Evolutionary conservation across 768 basidiomycete species (phyloP).

Genomic region (Suillus subluteus): DNA sequence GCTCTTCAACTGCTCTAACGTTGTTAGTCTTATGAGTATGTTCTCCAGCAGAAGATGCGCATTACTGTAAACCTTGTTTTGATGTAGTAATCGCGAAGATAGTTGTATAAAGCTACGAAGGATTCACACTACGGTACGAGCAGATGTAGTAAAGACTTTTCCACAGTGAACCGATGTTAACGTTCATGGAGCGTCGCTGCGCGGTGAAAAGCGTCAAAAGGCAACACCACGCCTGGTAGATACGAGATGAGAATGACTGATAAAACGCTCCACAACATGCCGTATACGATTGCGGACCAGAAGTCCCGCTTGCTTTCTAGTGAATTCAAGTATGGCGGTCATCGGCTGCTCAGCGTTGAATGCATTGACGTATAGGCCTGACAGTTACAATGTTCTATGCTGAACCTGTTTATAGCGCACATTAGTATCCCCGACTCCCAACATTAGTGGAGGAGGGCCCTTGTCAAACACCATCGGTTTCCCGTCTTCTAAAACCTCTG

Average conservation of each 20-base stretch:
- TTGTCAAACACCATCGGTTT: no score
- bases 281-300: background rate
- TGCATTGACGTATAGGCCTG: background rate
- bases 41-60: slow-evolving; percentile 1
- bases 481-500: no score
- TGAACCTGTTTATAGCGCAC: background rate
- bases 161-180: background rate
- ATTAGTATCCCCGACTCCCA: no score
- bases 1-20: background rate
- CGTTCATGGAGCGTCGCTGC: background rate
- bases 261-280: no score
- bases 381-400: background rate
- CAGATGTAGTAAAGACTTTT: slow-evolving; percentile 1
- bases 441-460: no score
- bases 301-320: background rate
- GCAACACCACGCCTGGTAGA: background rate
- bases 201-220: background rate
- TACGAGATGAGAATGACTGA: background rate
- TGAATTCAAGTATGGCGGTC: no score
- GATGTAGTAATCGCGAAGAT: background rate
- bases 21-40: background rate
- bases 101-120: slow-evolving; percentile 6
- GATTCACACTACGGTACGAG: background rate
- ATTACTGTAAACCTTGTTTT: slow-evolving; percentile 7
- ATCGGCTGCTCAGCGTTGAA: background rate